Conservation (phyloP, 1,139 yeast species). For the Pneumocystis murina region DNA sequence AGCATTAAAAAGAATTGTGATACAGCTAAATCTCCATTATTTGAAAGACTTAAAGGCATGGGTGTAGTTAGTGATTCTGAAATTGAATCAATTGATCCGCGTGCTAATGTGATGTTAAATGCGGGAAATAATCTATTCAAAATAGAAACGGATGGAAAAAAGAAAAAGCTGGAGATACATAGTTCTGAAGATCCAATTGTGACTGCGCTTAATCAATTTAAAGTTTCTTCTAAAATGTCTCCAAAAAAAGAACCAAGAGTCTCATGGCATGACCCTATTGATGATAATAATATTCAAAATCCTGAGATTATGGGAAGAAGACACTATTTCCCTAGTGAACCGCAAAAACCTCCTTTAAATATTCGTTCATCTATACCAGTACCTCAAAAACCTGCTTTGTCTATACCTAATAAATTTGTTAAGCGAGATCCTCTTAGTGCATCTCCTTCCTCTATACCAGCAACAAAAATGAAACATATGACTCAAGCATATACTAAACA, state of each 20-base stretch:
- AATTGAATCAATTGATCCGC: slow-evolving; percentile 7
- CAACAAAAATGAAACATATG: slow-evolving; percentile 23
- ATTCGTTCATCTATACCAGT: neutral
- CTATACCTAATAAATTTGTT: neutral
- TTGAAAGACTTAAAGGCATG: neutral
- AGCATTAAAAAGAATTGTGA: neutral
- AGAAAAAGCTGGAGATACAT: neutral
- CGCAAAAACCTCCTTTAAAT: neutral
- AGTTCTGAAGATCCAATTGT: slow-evolving; percentile 33
- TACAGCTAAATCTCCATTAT: neutral
- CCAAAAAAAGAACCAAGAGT: neutral
- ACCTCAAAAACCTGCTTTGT: neutral
- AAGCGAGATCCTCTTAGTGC: slow-evolving; percentile 9
- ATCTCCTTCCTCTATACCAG: slow-evolving; percentile 22
- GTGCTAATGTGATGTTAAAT: slow-evolving; percentile 17
- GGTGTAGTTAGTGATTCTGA: neutral
- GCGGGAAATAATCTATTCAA: slow-evolving; percentile 25
- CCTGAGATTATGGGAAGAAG: neutral
- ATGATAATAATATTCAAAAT: neutral
- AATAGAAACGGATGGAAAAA: slow-evolving; percentile 14
- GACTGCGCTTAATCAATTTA: slow-evolving; percentile 50
- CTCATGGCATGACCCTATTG: neutral
- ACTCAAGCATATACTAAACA: slow-evolving; percentile 19
- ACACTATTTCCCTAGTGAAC: neutral
- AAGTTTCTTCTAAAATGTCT: slow-evolving; percentile 16